Evolutionary conservation across 345 rosid genomes (phyloP).

Genomic region (Rhodomyrtus tomentosa): DNA sequence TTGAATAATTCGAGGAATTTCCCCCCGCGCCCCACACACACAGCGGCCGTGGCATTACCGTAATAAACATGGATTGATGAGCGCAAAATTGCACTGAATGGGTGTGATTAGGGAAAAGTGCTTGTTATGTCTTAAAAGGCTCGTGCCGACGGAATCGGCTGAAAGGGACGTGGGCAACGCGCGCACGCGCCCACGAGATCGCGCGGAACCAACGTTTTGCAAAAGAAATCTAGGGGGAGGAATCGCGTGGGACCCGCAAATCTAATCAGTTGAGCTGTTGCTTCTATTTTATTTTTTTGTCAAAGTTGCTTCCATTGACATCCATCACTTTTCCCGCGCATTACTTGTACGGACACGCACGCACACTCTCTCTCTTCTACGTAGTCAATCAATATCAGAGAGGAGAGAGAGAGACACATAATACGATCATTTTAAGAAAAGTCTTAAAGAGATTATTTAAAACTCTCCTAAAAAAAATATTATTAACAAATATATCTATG

Average conservation of each 20-base stretch:
- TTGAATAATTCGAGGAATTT: neutral
- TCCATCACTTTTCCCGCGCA: neutral
- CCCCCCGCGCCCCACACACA: neutral
- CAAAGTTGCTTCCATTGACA: too few species aligned
- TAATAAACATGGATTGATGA: neutral
- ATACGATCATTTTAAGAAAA: neutral
- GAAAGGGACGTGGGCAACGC: neutral
- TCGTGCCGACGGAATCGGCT: neutral
- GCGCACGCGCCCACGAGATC: neutral
- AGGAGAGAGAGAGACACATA: neutral
- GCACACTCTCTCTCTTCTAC: neutral
- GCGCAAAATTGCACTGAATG: neutral
- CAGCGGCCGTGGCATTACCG: neutral
- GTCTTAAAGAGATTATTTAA: neutral
- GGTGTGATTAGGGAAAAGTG: neutral
- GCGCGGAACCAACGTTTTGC: neutral
- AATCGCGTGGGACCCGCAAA: neutral
- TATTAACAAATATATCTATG: accelerated
- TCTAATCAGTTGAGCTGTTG: neutral
- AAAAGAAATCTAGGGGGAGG: neutral
- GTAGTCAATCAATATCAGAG: neutral
- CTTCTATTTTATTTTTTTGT: too few species aligned
- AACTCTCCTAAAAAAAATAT: too few species aligned
- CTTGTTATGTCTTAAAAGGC: neutral
- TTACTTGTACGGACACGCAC: neutral